Conservation (phyloP, 495 filamentous ascomycete species). For the Opeltia flavorubescens region DNA sequence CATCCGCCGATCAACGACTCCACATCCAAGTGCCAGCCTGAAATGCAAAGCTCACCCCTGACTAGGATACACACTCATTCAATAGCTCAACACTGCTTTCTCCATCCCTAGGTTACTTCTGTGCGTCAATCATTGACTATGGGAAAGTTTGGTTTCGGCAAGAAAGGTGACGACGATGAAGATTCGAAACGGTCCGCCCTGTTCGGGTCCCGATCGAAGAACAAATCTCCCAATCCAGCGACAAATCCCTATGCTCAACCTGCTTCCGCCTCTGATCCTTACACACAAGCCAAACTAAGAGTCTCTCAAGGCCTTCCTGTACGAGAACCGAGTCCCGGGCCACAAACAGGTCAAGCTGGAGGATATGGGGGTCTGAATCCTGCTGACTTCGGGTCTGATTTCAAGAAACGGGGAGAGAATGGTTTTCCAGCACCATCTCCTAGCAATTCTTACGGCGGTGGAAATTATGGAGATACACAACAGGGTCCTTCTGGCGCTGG, state of each 20-base stretch:
- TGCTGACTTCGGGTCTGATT: constrained; percentile 18
- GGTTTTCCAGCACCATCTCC: neutral
- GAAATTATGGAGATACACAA: constrained; percentile 22
- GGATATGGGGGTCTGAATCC: constrained; percentile 5
- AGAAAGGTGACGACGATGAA: constrained; percentile 46
- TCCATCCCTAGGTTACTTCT: too few relatives aligned
- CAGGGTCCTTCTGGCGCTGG: neutral
- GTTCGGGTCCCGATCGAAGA: constrained; percentile 46
- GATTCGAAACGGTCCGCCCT: constrained; percentile 44
- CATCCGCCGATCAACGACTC: neutral
- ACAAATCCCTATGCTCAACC: constrained; percentile 56
- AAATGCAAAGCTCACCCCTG: neutral
- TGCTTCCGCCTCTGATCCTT: constrained; percentile 41
- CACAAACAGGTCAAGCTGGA: neutral
- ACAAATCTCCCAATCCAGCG: constrained; percentile 37
- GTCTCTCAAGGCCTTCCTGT: constrained; percentile 21
- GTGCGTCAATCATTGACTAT: constrained; percentile 29
- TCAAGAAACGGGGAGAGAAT: constrained; percentile 8
- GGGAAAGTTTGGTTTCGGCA: constrained; percentile 52
- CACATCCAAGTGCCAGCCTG: neutral
- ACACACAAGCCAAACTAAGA: constrained; percentile 44
- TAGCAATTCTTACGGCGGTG: constrained; percentile 29
- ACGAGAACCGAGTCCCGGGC: constrained; percentile 10
- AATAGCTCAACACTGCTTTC: too few relatives aligned
- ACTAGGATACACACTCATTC: too few relatives aligned